These are phyloP conservation scores for Amanita jacksonii DNA, from an alignment of 768 basidiomycete genomes.

Conservation along the genomic window DNA sequence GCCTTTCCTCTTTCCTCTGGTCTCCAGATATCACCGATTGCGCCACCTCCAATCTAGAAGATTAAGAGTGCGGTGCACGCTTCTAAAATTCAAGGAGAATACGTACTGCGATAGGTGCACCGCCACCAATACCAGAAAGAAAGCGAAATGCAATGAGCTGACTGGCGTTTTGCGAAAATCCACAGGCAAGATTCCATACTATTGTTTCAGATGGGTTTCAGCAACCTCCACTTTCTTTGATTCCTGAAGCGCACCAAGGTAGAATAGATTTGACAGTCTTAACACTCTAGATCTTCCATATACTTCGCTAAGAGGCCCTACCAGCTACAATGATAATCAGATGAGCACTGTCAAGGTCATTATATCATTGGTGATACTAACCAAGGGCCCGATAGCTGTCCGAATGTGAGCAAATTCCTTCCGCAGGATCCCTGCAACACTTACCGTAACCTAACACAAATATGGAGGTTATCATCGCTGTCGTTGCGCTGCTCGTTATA, in stretches of 20 bases:
- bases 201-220: too few relatives aligned
- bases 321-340: slow-evolving; percentile 15
- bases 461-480: slow-evolving; percentile 51
- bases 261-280: slow-evolving; percentile 57
- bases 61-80: not conserved
- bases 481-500: slow-evolving; percentile 36
- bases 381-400: slow-evolving; percentile 43
- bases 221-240: not conserved
- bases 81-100: slow-evolving; percentile 23
- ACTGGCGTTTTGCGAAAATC: slow-evolving; percentile 47
- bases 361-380: slow-evolving; percentile 14
- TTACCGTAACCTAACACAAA: slow-evolving; percentile 47
- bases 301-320: slow-evolving; percentile 63
- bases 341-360: not conserved
- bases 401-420: not conserved
- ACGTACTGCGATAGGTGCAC: slow-evolving; percentile 54
- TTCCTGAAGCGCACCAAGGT: slow-evolving; percentile 33
- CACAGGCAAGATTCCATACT: slow-evolving; percentile 60
- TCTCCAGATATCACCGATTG: slow-evolving; percentile 51
- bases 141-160: slow-evolving; percentile 64
- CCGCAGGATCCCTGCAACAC: slow-evolving; percentile 9
- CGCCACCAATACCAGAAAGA: slow-evolving; percentile 62
- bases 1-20: slow-evolving; percentile 57
- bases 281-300: slow-evolving; percentile 57
- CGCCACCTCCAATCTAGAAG: slow-evolving; percentile 57